phyloP scores from a whole-genome alignment of 768 basidiomycete species.

The Psilocybe cyanescens region DNA sequence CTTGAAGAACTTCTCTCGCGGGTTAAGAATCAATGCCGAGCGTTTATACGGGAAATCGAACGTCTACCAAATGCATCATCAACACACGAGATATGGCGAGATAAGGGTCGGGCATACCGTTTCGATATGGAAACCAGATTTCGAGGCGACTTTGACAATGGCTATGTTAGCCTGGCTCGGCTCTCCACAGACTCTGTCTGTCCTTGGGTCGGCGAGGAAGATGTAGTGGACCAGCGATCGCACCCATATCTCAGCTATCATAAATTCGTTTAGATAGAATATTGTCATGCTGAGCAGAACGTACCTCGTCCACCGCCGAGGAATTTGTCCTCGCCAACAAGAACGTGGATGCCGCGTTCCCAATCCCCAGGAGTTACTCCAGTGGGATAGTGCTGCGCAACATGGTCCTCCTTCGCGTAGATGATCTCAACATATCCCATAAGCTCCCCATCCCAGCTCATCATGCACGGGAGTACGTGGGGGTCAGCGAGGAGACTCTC shows the following conservation, averaged over 20 bases:
- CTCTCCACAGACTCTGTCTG: slow-evolving; percentile 44
- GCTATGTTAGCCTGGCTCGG: slow-evolving; percentile 36
- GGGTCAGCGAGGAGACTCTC: slow-evolving; percentile 38
- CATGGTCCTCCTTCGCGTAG: slow-evolving; percentile 47
- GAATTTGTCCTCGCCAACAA: slow-evolving; percentile 51
- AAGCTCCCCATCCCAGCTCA: slow-evolving; percentile 50
- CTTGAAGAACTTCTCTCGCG: slow-evolving; percentile 37
- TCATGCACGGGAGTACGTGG: slow-evolving; percentile 41
- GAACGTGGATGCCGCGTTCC: slow-evolving; percentile 45
- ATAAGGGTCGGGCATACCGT: slow-evolving; percentile 20
- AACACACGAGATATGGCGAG: neutral
- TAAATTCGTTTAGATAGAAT: neutral
- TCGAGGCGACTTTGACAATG: slow-evolving; percentile 24
- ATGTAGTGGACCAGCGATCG: slow-evolving; percentile 42
- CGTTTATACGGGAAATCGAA: slow-evolving; percentile 41
- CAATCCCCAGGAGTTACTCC: slow-evolving; percentile 26
- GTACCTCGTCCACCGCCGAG: slow-evolving; percentile 44
- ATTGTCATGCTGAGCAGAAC: slow-evolving; percentile 17
- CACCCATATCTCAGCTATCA: slow-evolving; percentile 37
- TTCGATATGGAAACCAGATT: slow-evolving; percentile 28
- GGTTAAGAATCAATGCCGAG: slow-evolving; percentile 29
- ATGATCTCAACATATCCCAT: slow-evolving; percentile 51
- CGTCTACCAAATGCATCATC: slow-evolving; percentile 18
- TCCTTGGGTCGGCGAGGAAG: slow-evolving; percentile 48
- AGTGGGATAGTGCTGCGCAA: slow-evolving; percentile 31